Conservation (phyloP, 495 filamentous ascomycete genomes). For the Aspergillus funiculosus region DNA sequence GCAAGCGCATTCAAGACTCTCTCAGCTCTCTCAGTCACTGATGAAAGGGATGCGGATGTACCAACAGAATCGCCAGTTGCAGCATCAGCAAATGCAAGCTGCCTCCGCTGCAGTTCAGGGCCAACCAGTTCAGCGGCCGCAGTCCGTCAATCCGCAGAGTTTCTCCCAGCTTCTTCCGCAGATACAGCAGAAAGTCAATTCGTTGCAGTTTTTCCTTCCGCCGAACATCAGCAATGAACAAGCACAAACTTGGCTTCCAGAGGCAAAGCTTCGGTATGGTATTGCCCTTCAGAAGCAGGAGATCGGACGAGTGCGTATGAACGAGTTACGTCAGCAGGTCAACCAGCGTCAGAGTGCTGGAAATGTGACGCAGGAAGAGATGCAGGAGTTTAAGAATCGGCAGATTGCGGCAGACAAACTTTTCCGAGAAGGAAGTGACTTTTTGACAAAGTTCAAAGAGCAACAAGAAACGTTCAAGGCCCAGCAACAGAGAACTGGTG, state of each 20-base stretch:
- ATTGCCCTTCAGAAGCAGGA: constrained; percentile 50
- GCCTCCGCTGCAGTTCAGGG: constrained; percentile 29
- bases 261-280: constrained; percentile 49
- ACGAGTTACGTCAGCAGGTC: constrained; percentile 36
- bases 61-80: constrained; percentile 41
- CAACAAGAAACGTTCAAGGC: constrained; percentile 43
- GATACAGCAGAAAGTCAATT: constrained; percentile 43
- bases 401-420: constrained; percentile 42
- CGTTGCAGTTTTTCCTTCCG: constrained; percentile 42
- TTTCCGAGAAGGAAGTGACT: constrained; percentile 42
- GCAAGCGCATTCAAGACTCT: constrained; percentile 57
- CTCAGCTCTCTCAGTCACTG: constrained; percentile 59
- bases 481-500: constrained; percentile 32
- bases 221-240: constrained; percentile 43
- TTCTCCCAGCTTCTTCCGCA: constrained; percentile 39
- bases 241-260: constrained; percentile 44
- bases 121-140: constrained; percentile 32
- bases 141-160: constrained; percentile 37
- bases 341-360: constrained; percentile 32
- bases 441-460: constrained; percentile 44
- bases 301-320: constrained; percentile 35
- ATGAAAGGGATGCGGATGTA: constrained; percentile 50
- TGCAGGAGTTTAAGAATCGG: constrained; percentile 38
- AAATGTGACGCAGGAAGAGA: constrained; percentile 40
- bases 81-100: constrained; percentile 28